These are phyloP conservation scores for Drechslera avenae DNA, from an alignment of 2,329 filamentous ascomycete genomes.

Conservation along the genomic window DNA sequence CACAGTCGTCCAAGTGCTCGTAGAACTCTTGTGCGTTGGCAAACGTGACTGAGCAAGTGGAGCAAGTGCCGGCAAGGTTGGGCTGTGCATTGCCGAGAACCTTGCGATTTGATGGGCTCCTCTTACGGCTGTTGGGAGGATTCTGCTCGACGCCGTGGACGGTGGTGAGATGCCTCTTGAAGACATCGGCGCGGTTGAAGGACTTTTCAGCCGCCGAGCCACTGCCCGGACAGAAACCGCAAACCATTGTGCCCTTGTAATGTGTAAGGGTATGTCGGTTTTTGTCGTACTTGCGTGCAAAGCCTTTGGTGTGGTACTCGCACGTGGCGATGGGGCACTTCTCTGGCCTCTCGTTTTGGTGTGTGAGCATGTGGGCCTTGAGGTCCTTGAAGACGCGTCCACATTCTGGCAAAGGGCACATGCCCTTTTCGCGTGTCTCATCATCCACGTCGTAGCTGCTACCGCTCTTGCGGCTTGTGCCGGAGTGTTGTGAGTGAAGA, in stretches of 20 bases:
- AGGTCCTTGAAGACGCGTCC: constrained; percentile 88
- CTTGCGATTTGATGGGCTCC: constrained; percentile 64
- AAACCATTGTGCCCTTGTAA: constrained; percentile 97
- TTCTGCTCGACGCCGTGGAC: constrained; percentile 94
- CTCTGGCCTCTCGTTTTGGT: constrained; percentile 87
- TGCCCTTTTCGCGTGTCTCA: constrained; percentile 66
- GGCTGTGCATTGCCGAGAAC: constrained; percentile 69
- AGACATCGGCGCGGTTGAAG: constrained; percentile 93
- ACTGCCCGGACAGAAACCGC: constrained; percentile 88
- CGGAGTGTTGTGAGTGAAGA: constrained; percentile 68
- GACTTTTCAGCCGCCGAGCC: constrained; percentile 91
- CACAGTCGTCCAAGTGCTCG: constrained; percentile 83
- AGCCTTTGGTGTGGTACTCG: constrained; percentile 90
- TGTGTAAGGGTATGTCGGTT: constrained; percentile 92
- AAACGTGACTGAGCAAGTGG: constrained; percentile 86
- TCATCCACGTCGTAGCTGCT: constrained; percentile 48
- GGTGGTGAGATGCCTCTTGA: constrained; percentile 89
- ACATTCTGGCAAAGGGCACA: constrained; percentile 83
- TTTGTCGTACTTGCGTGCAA: constrained; percentile 95
- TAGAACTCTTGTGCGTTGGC: constrained; percentile 93
- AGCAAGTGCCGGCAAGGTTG: constrained; percentile 79
- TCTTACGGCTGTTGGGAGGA: constrained; percentile 88
- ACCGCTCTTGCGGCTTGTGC: constrained; percentile 59
- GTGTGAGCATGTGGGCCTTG: constrained; percentile 92
- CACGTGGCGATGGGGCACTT: constrained; percentile 93